Base-by-base conservation (phyloP, 2,329 filamentous ascomycete species). In the Thielaviopsis populi region DNA sequence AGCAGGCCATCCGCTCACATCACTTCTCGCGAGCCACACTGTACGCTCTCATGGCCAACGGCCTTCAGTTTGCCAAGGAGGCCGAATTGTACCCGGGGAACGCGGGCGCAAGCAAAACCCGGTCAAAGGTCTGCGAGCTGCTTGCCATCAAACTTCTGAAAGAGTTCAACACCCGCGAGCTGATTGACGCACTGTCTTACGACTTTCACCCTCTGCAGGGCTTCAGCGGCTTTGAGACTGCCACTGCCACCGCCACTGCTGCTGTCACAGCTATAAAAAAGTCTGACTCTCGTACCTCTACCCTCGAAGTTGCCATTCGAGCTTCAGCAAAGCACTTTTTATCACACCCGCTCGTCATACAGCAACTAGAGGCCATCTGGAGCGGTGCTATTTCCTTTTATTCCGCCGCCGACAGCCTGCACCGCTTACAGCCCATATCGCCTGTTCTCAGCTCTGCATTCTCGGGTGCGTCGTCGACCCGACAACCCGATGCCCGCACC, bases 331-430 rank as follows among this genome's bases (percentile, higher is more conserved):
- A 97, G 75, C 87, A 90, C 69, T 95, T 96, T 69, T 79, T 97
- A 4, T 88, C 92, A 8, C 91, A 96, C 71, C 91, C 92, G 0
- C 78, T 96, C 2, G 91, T 96, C 0, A 87, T 96, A 8, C 90
- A 95, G 73, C 91, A 96, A 71, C 79, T 97, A n/a, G 91, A 96
- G 73, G 91, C 91, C 54, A 96, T 97, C 67, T 97, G 92, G 92
- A 92, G 90, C 22, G 92, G 92, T 33, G 92, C 88, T 19, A 94
- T 97, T 68, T 91, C 94, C 68, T 96, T 97, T 71, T 91, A 96
- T 74, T 94, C 90, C 1, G 84, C 87, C 13, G 89, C 90, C 4
- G 91, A 96, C 72, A 88, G 83, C 68, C 76, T 96, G 27, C 92
- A 96, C 72, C 85, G 90, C 59, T 41, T 62, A 30, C 79, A 78